Evolutionary conservation across 2,329 filamentous ascomycete genomes (phyloP).

Genomic region (Pseudonectria buxi): DNA sequence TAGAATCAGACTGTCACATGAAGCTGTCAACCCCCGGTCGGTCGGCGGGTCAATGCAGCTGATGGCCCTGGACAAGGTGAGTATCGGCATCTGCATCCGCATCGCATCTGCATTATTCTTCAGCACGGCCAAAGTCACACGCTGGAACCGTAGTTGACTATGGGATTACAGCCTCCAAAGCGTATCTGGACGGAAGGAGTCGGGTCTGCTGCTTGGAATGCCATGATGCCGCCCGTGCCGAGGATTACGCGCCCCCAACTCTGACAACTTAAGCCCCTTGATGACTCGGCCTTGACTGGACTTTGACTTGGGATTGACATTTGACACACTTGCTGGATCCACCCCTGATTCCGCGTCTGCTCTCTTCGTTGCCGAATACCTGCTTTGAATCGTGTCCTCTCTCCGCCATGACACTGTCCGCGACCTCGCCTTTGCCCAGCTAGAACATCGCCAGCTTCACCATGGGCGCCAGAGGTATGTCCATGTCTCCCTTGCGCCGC

Average conservation of each 20-base stretch:
- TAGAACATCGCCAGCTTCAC: slow-evolving; percentile 9
- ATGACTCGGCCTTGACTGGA: no score
- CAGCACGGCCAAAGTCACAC: no score
- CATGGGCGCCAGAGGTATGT: slow-evolving; percentile 19
- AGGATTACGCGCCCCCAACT: slow-evolving; percentile 19
- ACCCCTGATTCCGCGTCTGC: not conserved
- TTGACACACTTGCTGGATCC: slow-evolving; percentile 5
- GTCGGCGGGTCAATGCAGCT: no score
- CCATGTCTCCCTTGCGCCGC: not conserved
- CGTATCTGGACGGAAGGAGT: no score
- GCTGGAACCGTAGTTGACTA: no score
- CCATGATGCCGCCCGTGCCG: slow-evolving; percentile 12
- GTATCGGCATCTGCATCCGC: no score
- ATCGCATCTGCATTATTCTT: no score
- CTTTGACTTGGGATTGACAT: slow-evolving; percentile 18
- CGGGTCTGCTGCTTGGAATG: no score
- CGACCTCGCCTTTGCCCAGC: slow-evolving; percentile 7
- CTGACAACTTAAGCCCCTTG: slow-evolving; percentile 9
- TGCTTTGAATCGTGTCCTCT: slow-evolving; percentile 2
- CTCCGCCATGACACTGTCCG: slow-evolving; percentile 17
- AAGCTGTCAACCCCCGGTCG: no score
- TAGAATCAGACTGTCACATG: no score
- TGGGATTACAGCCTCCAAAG: no score
- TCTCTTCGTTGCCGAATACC: not conserved
- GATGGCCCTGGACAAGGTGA: no score